These are phyloP conservation scores for Yamadazyma friedrichii DNA, from an alignment of 1,139 yeast genomes.

Conservation along the genomic window DNA sequence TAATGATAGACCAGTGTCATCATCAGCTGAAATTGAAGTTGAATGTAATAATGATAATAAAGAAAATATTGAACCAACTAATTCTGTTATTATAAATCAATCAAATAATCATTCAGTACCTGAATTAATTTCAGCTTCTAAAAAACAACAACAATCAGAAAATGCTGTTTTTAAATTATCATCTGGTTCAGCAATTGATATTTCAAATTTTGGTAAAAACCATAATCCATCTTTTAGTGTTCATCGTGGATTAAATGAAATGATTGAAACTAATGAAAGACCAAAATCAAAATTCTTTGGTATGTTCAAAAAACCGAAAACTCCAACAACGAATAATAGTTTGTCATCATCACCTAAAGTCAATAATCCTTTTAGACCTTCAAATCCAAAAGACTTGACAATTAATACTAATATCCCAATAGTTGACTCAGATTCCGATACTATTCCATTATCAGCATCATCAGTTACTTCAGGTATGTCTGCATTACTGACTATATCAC, in stretches of 20 bases:
- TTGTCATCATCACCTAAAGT: constrained; percentile 7
- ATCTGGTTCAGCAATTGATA: constrained; percentile 43
- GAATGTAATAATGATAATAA: constrained; percentile 9
- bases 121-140: neutral
- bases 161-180: constrained; percentile 5
- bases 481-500: constrained; percentile 15
- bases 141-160: neutral
- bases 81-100: neutral
- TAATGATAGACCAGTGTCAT: constrained; percentile 30
- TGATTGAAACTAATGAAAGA: constrained; percentile 11
- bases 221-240: constrained; percentile 39
- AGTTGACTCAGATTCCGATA: constrained; percentile 17
- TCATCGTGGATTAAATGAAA: constrained; percentile 14
- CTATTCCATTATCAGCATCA: constrained; percentile 16
- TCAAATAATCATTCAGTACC: constrained; percentile 5
- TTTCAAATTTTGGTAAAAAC: constrained; percentile 41
- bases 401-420: constrained; percentile 13
- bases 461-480: constrained; percentile 14
- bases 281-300: constrained; percentile 19
- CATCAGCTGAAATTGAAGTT: constrained; percentile 27
- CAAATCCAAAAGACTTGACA: constrained; percentile 14
- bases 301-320: constrained; percentile 19
- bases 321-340: constrained; percentile 8
- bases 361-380: constrained; percentile 8
- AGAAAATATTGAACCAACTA: constrained; percentile 9